phyloP scores from a whole-genome alignment of 1,284 basidiomycete genomes.

The Leccinum solheimii region DNA sequence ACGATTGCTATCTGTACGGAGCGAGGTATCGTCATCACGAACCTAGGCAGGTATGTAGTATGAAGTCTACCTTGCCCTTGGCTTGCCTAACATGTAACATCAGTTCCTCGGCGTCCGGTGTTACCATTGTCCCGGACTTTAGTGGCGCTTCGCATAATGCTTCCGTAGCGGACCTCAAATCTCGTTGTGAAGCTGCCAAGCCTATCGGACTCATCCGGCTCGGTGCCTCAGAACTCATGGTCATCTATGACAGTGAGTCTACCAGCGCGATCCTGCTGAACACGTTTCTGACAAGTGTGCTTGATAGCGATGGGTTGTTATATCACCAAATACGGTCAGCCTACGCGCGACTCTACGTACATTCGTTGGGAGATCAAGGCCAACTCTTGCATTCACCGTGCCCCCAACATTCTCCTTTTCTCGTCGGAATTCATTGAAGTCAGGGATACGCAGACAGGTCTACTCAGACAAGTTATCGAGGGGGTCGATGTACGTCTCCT shows the following conservation, averaged over 20 bases:
- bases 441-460: constrained; percentile 58
- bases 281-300: background rate
- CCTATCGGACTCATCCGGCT: constrained; percentile 67
- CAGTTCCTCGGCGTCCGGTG: constrained; percentile 42
- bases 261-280: background rate
- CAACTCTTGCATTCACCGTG: constrained; percentile 56
- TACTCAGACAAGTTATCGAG: constrained; percentile 74
- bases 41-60: constrained; percentile 57
- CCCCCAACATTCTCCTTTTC: constrained; percentile 66
- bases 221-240: constrained; percentile 56
- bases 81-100: constrained; percentile 6
- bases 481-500: constrained; percentile 65
- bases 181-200: constrained; percentile 55
- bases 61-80: background rate
- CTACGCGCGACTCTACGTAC: constrained; percentile 58
- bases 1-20: constrained; percentile 65
- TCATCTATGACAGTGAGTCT: constrained; percentile 68
- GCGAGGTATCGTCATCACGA: constrained; percentile 61
- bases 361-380: constrained; percentile 76
- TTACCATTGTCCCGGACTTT: constrained; percentile 64
- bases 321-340: constrained; percentile 65
- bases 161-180: constrained; percentile 54
- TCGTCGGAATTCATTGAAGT: constrained; percentile 73
- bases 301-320: constrained; percentile 63
- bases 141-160: constrained; percentile 41